Base-by-base conservation (phyloP, 805 yeast species). In the Deakozyma indianensis region DNA sequence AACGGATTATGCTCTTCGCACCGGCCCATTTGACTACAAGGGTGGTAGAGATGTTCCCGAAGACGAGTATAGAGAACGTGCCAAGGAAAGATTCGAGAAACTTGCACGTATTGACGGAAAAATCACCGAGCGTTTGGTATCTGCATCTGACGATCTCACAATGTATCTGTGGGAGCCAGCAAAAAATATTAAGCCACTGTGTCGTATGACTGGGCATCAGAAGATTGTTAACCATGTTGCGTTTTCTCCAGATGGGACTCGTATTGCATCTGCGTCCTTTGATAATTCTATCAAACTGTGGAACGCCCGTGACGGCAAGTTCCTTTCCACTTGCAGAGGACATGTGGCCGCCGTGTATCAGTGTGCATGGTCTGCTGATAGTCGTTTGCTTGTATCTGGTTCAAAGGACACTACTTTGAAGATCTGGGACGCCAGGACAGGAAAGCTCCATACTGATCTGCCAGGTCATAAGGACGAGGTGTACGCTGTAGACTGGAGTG, bases 331-430 rank as follows among this genome's bases (percentile, higher is more conserved):
- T 0, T 77, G 92, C 56, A 70, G 98, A 52, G 98, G 98, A 1
- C 98, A 92, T 61, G 98, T 92, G 48, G 96, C 96, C 0, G 86
- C 97, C 2, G 98, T 92, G 0, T 92, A 92, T 62, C 96, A 90
- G 64, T 86, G 95, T 3, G 85, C 97, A 0, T 92, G 98, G 98
- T 86, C 96, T 2, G 80, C 95, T 1, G 98, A 92, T 58, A 83
- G 90, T 62, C 70, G 98, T 54, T 67, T 90, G 29, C 67, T 92
- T 47, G 98, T 87, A 7, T 83, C 95, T 57, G 83, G 95, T 62
- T 87, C 96, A 14, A 90, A 90, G 60, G 97, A 90, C 62, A 88
- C 97, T 1, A 90, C 97, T 1, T 71, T 90, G 58, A 90, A 90
- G 62, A 95, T 90, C 1, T 90, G 97, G 97, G 96, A 90, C 58